Evolutionary conservation across 805 yeast genomes (phyloP), one percentile per base, ranked within the genome.

Genomic region (Wickerhamiella australiensis): DNA sequence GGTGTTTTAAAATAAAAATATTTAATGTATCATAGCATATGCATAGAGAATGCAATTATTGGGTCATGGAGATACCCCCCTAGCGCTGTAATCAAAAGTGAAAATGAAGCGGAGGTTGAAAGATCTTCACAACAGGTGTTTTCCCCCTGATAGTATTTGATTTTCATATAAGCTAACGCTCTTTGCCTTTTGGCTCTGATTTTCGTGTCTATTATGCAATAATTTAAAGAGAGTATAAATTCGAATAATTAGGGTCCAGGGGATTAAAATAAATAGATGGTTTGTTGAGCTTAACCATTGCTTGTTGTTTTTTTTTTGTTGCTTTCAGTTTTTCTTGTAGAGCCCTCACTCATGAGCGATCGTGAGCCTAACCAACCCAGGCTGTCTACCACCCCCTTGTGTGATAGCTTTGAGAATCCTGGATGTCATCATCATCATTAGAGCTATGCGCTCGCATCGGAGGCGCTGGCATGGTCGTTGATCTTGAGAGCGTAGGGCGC

Each of bases 401-500:
- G 36, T 58, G 60, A 49, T 58, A 58, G 47, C 55, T 57, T 47
- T 55, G 38, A 2, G 59, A 55, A 36, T 57, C 61, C 23, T 55
- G 54, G 1, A 55, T 55, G 29, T 55, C 59, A 26, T 56, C 58
- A n/a, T 53, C 54, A 8, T 41, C 53, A 20, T 49, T 37, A 17
- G 13, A 8, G 22, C 33, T 20, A 18, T 17, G 29, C 11, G 23
- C 21, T 37, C 23, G 41, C 31, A 11, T 4, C 13, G 31, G 29
- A 3, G 22, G 47, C 3, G 20, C 33, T 7, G 51, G 51, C 40
- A 45, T 49, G 3, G 59, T 56, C 1, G 58, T 47, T 1, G 57
- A 53, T 5, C 59, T 50, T 26, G 43, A 31, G 29, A 56, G 51
- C 9, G 48, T 50, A 0, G 60, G 60, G 2, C 57, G 53, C 17